Conservation (phyloP, 1,139 yeast genomes). For the Candida sp. region DNA sequence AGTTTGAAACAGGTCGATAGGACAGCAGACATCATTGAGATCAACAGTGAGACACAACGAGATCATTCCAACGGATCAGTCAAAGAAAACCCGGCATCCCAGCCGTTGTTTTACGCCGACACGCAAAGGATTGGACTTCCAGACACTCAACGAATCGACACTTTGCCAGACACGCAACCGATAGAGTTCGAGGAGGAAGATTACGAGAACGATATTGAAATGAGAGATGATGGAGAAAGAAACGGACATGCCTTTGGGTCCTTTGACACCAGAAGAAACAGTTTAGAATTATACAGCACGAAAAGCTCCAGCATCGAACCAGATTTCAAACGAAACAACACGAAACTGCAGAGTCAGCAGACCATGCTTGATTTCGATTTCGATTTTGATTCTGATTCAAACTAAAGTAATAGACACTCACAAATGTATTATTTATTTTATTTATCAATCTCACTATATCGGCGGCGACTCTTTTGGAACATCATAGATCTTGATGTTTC, state of each 20-base stretch:
- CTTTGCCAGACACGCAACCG: slow-evolving; percentile 2
- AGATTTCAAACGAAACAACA: background rate
- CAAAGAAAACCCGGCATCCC: background rate
- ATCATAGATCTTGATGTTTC: slow-evolving; percentile 12
- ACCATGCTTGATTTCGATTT: slow-evolving; percentile 18
- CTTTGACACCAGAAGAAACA: slow-evolving; percentile 15
- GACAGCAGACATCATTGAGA: background rate
- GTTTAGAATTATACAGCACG: slow-evolving; percentile 12
- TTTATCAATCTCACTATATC: slow-evolving; percentile 1
- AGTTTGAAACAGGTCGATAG: background rate
- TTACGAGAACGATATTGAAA: background rate
- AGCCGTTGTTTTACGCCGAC: background rate
- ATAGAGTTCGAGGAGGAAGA: slow-evolving; percentile 5
- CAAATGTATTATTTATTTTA: no score
- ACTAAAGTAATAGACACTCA: slow-evolving; percentile 13
- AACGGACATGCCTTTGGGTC: background rate
- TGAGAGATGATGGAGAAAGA: background rate
- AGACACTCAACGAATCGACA: background rate
- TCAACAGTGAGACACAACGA: background rate
- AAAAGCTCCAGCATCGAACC: slow-evolving; percentile 11
- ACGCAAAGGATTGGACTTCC: background rate
- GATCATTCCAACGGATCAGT: background rate
- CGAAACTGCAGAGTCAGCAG: slow-evolving; percentile 1
- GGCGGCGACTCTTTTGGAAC: slow-evolving; percentile 9
- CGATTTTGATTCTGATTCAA: slow-evolving; percentile 38